A percentile compares a stretch with the other conserved stretches of the same genome.
Conservation (phyloP, 2,329 filamentous ascomycete genomes). For the Beauveria pseudobassiana region DNA sequence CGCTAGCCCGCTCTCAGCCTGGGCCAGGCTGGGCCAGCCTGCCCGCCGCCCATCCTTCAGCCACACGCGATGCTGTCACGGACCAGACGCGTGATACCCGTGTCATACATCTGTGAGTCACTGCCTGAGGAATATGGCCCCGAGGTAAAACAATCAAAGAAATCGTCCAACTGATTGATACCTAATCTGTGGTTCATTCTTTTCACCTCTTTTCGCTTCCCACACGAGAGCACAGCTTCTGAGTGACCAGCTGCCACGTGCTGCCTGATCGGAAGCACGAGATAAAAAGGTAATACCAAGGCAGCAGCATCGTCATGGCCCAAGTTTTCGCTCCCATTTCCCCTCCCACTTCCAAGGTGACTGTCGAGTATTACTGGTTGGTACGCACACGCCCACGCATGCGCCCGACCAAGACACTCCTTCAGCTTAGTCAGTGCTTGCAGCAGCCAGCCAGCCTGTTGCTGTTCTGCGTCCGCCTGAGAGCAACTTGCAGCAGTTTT, state of each 20-base stretch:
- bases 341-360: not conserved
- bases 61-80: constrained; percentile 8
- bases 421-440: not conserved
- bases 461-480: not conserved
- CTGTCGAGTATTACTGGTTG: not conserved
- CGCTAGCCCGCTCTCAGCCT: not conserved
- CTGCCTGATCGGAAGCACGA: not conserved
- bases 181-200: not conserved
- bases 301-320: not conserved
- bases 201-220: not conserved
- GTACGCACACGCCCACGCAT: not conserved
- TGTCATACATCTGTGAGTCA: constrained; percentile 8
- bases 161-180: not conserved
- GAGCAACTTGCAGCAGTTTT: not conserved
- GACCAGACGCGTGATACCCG: constrained; percentile 6
- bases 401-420: not conserved
- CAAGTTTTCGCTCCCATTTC: not conserved
- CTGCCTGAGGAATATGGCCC: not conserved
- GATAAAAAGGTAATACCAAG: not conserved
- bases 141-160: not conserved
- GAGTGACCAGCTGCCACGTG: not conserved
- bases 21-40: not conserved
- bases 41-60: not conserved
- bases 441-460: not conserved
- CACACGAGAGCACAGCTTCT: not conserved